These are phyloP conservation scores for Diplodia scrobiculata DNA, from an alignment of 2,329 filamentous ascomycete genomes.

Conservation along the genomic window DNA sequence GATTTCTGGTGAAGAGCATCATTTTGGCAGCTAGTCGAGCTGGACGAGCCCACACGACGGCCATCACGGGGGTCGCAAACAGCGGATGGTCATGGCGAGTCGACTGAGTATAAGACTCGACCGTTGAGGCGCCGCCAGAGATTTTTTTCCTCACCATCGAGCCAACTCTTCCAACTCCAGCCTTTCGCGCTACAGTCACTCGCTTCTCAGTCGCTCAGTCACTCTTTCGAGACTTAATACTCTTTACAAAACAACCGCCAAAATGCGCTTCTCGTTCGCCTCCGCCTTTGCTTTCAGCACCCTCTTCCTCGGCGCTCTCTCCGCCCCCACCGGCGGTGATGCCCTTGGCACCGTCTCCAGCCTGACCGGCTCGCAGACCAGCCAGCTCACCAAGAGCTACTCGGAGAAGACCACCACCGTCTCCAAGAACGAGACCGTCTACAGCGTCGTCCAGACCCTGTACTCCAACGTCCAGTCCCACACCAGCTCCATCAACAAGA, in stretches of 20 bases:
- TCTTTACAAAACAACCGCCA: slow-evolving; percentile 25
- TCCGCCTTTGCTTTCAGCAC: slow-evolving; percentile 28
- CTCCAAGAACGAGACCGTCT: slow-evolving; percentile 26
- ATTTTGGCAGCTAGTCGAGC: slow-evolving; percentile 19
- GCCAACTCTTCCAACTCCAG: slow-evolving; percentile 27
- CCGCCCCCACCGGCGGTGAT: slow-evolving; percentile 27
- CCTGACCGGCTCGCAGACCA: slow-evolving; percentile 10
- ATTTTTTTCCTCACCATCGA: slow-evolving; percentile 28
- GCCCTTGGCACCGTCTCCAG: slow-evolving; percentile 1
- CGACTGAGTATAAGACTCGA: slow-evolving; percentile 27
- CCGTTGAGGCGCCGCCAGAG: slow-evolving; percentile 8
- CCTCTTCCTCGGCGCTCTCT: slow-evolving; percentile 29
- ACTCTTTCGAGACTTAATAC: slow-evolving; percentile 26
- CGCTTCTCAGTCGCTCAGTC: slow-evolving; percentile 25
- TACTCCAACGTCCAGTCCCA: slow-evolving; percentile 28
- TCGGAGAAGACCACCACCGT: slow-evolving; percentile 25
- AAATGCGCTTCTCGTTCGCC: slow-evolving; percentile 29
- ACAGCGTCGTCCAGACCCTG: slow-evolving; percentile 23
- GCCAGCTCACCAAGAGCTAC: slow-evolving; percentile 15
- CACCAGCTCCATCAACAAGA: slow-evolving; percentile 30
- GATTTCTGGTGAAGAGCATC: slow-evolving; percentile 27
- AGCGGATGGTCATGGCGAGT: slow-evolving; percentile 20
- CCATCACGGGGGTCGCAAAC: slow-evolving; percentile 14
- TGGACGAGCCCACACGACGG: slow-evolving; percentile 8
- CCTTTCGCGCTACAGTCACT: slow-evolving; percentile 19